Base-by-base conservation (phyloP, 2,329 filamentous ascomycete species). In the Stylonectria norvegica region DNA sequence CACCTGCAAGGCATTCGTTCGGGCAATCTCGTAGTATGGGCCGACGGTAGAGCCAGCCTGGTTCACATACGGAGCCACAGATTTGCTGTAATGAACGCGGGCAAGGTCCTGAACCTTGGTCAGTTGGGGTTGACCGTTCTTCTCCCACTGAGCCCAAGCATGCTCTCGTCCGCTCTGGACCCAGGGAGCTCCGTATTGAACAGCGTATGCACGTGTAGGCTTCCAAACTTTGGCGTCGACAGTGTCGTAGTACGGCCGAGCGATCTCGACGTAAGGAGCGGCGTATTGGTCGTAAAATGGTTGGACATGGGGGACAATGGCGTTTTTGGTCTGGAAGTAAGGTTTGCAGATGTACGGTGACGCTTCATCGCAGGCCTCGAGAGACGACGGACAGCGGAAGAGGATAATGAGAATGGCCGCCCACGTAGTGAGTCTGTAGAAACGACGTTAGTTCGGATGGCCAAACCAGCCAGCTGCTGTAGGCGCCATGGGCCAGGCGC, bases 221-320 rank as follows among this genome's bases (percentile, higher is more conserved):
- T 75, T 69, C 57, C 93, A 78, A 34, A 94, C 70, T 30, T 73
- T 68, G 51, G 81, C 76, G 49, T 85, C 73, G 34, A 80, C 64
- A 0, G 69, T 69, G 14, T 78, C 58, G 59, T 85, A 85, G 66
- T 97, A 95, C 1, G 91, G 91, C 45, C 78, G 80, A 23, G 78
- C 83, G 35, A 79, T 69, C 25, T 90, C 77, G 47, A 95, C 79
- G 59, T 96, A 93, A 3, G 89, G 87, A 5, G 84, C 85, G 17
- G 87, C 84, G 58, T 96, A 95, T 42, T 78, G 65, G 52, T 91
- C 71, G 65, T 96, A 97, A 67, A 94, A 95, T 3, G 90, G 91
- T 54, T 83, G 75, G 20, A 94, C 58, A 62, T 91, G 84, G 4
- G 93, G 93, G 18, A 79, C 68, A 44, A 90, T 70, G 42, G 68